A percentile compares a stretch with the other conserved stretches of the same genome.
Evolutionary conservation across 2,329 filamentous ascomycete species (phyloP).

Genomic region (Clonostachys byssicola): DNA sequence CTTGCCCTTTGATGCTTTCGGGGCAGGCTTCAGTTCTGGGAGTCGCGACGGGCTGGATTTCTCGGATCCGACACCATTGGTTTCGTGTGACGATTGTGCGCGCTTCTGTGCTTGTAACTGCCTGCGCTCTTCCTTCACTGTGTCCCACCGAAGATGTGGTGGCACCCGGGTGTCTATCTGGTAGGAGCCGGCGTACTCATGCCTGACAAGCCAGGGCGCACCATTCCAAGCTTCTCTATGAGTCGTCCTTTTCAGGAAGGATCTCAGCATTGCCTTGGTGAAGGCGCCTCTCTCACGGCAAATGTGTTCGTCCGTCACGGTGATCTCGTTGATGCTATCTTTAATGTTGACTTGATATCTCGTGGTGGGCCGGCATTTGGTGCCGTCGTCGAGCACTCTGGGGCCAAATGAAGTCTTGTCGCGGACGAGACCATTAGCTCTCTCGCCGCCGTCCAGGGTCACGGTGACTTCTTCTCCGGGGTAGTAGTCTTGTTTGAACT

Average conservation of each 20-base stretch:
- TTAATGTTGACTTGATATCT: constrained; percentile 78
- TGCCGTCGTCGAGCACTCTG: constrained; percentile 59
- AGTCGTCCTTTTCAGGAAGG: constrained; percentile 95
- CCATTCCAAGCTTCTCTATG: constrained; percentile 88
- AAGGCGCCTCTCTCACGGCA: constrained; percentile 86
- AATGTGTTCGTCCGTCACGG: constrained; percentile 79
- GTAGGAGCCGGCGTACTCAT: constrained; percentile 76
- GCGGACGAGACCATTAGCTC: constrained; percentile 69
- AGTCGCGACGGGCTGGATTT: constrained; percentile 49
- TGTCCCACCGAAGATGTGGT: constrained; percentile 75
- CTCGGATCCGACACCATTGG: constrained; percentile 28
- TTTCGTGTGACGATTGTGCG: constrained; percentile 38
- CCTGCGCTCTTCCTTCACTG: constrained; percentile 73
- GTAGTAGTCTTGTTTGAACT: constrained; percentile 88
- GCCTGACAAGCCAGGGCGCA: constrained; percentile 94
- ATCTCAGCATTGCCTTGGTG: constrained; percentile 88
- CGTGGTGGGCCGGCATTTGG: constrained; percentile 65
- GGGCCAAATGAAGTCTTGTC: constrained; percentile 79
- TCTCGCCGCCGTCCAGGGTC: constrained; percentile 63
- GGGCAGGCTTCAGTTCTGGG: constrained; percentile 69
- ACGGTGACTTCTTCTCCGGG: constrained; percentile 82
- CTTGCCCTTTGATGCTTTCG: constrained; percentile 65
- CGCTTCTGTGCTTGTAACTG: constrained; percentile 65
- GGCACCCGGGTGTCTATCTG: constrained; percentile 87
- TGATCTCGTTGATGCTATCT: constrained; percentile 65